Conservation (phyloP, 352 stramenopile genomes). For the Globisporangium emineosum region DNA sequence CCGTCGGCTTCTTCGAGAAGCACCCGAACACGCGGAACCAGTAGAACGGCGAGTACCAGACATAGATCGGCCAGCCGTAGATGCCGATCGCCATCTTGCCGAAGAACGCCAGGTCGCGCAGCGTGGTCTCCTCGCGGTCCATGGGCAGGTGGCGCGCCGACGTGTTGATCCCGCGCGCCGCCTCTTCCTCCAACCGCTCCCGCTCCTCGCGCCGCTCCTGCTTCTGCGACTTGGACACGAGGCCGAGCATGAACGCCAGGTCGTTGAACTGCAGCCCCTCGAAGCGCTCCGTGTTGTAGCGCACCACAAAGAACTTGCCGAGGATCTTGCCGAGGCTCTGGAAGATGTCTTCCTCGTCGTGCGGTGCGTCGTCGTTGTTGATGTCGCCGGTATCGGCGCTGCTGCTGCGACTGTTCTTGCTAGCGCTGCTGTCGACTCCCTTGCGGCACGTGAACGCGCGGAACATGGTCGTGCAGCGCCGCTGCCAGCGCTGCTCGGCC, state of each 20-base stretch:
- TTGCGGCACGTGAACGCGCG: constrained; percentile 52
- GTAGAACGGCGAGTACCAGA: constrained; percentile 70
- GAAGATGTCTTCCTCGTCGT: constrained; percentile 66
- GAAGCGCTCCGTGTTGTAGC: constrained; percentile 63
- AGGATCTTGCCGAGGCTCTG: constrained; percentile 58
- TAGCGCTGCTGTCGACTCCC: constrained; percentile 15
- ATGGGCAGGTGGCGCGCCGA: constrained; percentile 31
- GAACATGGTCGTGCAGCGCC: constrained; percentile 59
- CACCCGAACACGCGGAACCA: constrained; percentile 71
- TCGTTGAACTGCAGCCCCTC: constrained; percentile 70
- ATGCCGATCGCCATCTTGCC: constrained; percentile 67
- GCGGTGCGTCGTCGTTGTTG: constrained; percentile 20
- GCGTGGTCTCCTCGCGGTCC: constrained; percentile 39
- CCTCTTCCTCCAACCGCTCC: constrained; percentile 24
- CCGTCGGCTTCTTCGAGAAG: constrained; percentile 36
- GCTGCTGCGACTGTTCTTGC: background rate
- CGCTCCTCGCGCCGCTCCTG: constrained; percentile 42
- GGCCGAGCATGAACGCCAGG: constrained; percentile 60
- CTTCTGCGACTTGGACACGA: constrained; percentile 58
- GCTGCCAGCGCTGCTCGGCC: constrained; percentile 63
- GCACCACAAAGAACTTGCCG: constrained; percentile 73
- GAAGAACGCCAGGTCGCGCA: constrained; percentile 61
- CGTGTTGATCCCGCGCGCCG: constrained; percentile 19
- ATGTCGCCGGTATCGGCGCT: background rate
- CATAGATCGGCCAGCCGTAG: constrained; percentile 78